Base-by-base conservation (phyloP, 257 asterid genomes). In the Solanum virginianum region DNA sequence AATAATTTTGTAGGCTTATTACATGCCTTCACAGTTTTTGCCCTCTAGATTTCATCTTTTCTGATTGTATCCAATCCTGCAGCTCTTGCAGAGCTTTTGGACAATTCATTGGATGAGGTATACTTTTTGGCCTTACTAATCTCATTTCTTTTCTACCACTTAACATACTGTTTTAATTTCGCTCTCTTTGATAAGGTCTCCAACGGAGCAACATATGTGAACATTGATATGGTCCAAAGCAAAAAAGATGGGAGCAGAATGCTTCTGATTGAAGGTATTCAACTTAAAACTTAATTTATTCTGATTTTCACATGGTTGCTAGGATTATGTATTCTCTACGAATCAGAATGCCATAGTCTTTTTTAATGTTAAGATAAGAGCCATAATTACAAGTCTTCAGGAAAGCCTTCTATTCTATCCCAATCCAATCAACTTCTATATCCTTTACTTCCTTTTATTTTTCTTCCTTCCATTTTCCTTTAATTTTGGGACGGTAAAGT, bases 41-140 rank as follows among this genome's bases (percentile, higher is more conserved):
- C 60, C 74, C 85, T 74, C 80, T 91, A 69, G 45, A 86, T 70
- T 62, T 15, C 32, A 7, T 82, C 54, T 36, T 53, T 22, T 29
- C 83, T 77, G 54, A 83, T 80, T 85, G 60, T 72, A 81, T 87
- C 55, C 87, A 22, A 26, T 85, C 74, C 85, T 93, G 75, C 95
- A 97, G 98, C 98, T 85, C 93, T 97, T 89, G 98, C 99, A 3
- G 99, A 95, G 93, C 99, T 97, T 55, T 72, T 97, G 89, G 99
- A 97, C 89, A 97, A 97, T 84, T 83, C 99, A 43, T 83, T 97
- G 85, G 99, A 95, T 86, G 99, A 97, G 95, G 99, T 95, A 87
- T 81, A 57, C n/a, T 70, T 51, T 43, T 59, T 70, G 72, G 45
- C 47, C 47, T 24, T 16, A 49, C n/a, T 68, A n/a, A 54, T 43